These are phyloP conservation scores for Blastocladiella britannica DNA, from an alignment of 192 early-diverging fungal species.

Conservation along the genomic window DNA sequence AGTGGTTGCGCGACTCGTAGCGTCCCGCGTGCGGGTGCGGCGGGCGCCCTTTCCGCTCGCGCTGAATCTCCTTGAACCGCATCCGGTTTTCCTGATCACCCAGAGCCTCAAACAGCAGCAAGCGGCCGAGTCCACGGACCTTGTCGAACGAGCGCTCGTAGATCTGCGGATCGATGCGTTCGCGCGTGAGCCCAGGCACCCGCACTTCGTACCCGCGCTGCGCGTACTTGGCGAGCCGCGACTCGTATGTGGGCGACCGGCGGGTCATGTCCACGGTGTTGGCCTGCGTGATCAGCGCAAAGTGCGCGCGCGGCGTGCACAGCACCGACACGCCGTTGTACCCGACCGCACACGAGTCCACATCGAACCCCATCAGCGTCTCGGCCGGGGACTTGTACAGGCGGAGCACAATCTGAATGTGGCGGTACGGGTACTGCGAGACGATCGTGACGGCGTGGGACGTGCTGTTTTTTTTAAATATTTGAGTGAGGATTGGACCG, in stretches of 20 bases:
- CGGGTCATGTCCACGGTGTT: conserved; percentile 12
- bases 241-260: conserved; percentile 11
- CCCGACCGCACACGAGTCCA: conserved; percentile 10
- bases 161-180: conserved; percentile 8
- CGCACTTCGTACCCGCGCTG: conserved; percentile 8
- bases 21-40: conserved; percentile 10
- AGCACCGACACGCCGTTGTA: conserved; percentile 10
- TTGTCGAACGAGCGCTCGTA: conserved; percentile 13
- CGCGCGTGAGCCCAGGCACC: conserved; percentile 5
- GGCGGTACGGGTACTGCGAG: conserved; percentile 10
- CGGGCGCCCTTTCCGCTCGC: conserved; percentile 7
- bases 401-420: conserved; percentile 13
- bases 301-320: conserved; percentile 7
- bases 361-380: conserved; percentile 13
- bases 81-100: conserved; percentile 4
- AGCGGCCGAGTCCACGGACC: conserved; percentile 9
- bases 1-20: conserved; percentile 1
- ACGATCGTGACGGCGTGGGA: conserved; percentile 13
- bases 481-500: too few relatives aligned
- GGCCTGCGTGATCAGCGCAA: conserved; percentile 7
- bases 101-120: conserved; percentile 11
- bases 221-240: conserved; percentile 11
- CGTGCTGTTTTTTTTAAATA: too few relatives aligned
- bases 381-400: conserved; percentile 13
- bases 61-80: conserved; percentile 9